phyloP scores from a whole-genome alignment of 768 basidiomycete species.

The Kwoniella europaea region DNA sequence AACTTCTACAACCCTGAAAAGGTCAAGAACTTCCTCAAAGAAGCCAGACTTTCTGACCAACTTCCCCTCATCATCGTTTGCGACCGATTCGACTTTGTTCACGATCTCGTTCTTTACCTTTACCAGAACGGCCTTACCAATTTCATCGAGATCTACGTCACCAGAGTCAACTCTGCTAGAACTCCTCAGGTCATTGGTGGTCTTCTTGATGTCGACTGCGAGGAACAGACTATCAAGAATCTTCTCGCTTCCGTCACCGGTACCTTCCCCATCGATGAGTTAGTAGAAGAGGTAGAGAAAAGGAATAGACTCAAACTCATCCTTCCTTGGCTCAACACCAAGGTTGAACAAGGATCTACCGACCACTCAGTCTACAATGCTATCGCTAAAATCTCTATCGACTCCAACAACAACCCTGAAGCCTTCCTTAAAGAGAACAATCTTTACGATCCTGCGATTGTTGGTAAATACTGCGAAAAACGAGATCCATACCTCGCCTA shows the following conservation, averaged over 20 bases:
- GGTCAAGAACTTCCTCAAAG: conserved; percentile 99
- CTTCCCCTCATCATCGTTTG: conserved; percentile 99
- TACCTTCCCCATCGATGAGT: conserved; percentile 95
- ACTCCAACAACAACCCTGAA: conserved; percentile 98
- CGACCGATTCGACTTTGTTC: conserved; percentile 99
- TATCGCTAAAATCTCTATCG: conserved; percentile 96
- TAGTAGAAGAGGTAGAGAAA: conserved; percentile 95
- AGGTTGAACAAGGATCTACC: conserved; percentile 90
- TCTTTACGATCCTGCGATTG: conserved; percentile 92
- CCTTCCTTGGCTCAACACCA: conserved; percentile 93
- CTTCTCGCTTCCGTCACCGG: conserved; percentile 93
- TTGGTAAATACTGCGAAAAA: conserved; percentile 99
- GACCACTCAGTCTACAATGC: conserved; percentile 95
- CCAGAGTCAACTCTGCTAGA: conserved; percentile 93
- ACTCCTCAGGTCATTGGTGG: conserved; percentile 98
- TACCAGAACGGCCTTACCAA: conserved; percentile 96
- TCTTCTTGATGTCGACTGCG: conserved; percentile 95
- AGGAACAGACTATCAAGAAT: conserved; percentile 91
- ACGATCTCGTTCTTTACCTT: conserved; percentile 96
- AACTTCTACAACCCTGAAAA: conserved; percentile 99
- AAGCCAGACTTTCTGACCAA: conserved; percentile 94
- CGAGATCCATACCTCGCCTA: conserved; percentile 98
- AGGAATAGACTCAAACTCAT: conserved; percentile 95
- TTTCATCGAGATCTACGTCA: conserved; percentile 99
- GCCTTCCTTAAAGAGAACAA: conserved; percentile 98